Evolutionary conservation across 2,329 filamentous ascomycete genomes (phyloP).

Genomic region (Phialemoniopsis sp.): DNA sequence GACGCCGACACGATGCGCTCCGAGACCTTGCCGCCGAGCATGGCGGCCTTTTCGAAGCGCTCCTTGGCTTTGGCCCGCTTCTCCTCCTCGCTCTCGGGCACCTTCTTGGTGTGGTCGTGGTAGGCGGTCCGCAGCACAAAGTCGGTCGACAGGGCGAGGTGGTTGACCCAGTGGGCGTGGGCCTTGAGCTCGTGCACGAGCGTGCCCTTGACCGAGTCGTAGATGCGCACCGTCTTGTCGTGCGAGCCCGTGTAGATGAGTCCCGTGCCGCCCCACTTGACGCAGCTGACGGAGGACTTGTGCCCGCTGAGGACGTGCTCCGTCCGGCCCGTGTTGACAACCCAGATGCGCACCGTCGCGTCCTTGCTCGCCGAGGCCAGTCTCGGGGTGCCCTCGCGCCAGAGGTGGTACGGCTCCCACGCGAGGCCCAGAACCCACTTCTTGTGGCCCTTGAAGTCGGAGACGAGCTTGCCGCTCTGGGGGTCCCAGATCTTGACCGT

Average conservation of each 20-base stretch:
- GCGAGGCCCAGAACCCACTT: slow-evolving; percentile 86
- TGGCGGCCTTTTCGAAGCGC: slow-evolving; percentile 82
- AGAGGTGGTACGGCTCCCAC: slow-evolving; percentile 92
- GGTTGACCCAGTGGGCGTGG: slow-evolving; percentile 95
- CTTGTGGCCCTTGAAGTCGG: slow-evolving; percentile 74
- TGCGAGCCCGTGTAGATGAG: slow-evolving; percentile 81
- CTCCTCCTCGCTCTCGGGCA: slow-evolving; percentile 65
- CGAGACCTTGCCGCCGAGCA: slow-evolving; percentile 67
- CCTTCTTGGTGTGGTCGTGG: slow-evolving; percentile 72
- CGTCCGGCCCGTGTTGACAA: slow-evolving; percentile 70
- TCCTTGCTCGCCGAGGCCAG: slow-evolving; percentile 90
- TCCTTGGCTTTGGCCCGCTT: slow-evolving; percentile 72
- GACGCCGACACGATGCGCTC: slow-evolving; percentile 80
- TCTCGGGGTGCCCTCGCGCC: slow-evolving; percentile 67
- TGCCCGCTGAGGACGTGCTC: slow-evolving; percentile 85
- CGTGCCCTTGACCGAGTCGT: slow-evolving; percentile 76
- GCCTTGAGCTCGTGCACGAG: slow-evolving; percentile 67
- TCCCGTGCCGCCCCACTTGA: slow-evolving; percentile 91
- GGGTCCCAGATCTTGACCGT: slow-evolving; percentile 88
- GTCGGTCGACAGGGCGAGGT: slow-evolving; percentile 89
- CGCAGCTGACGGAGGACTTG: slow-evolving; percentile 83
- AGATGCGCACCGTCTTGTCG: slow-evolving; percentile 89
- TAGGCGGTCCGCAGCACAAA: slow-evolving; percentile 82
- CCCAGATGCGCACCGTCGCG: slow-evolving; percentile 82
- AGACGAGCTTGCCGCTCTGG: slow-evolving; percentile 71